Base-by-base conservation (phyloP, 2,329 filamentous ascomycete species). In the Bipolaris bicolor region DNA sequence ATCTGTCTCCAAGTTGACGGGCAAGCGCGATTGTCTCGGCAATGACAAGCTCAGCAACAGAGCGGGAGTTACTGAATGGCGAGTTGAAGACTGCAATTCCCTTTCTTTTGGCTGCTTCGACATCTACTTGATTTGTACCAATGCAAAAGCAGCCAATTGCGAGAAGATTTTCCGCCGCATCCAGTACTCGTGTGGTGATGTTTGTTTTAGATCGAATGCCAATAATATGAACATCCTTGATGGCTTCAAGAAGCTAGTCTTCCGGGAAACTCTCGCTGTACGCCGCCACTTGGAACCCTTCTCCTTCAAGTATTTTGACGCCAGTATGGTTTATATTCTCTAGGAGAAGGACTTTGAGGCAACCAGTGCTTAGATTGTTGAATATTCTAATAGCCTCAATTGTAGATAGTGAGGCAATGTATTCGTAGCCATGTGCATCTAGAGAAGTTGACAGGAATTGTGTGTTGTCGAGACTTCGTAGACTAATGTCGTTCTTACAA, bases 21-120 rank as follows among this genome's bases (percentile, higher is more conserved):
- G 95, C 95, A 51, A 99, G 88, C 37, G 84, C 82, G 71, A 99
- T 97, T 73, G 98, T 93, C 79, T 97, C 94, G 51, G 84, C 90
- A 75, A 99, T 97, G 68, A 98, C 92, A 55, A 98, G 83, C 82
- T 99, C 95, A 55, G 95, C 95, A 49, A 99, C 95, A 75, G 91
- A 96, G 76, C 95, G 90, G 7, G 94, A 98, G 81, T 99, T 99
- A 80, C 91, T 93, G 80, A 99, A 99, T 1, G 95, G 95, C 44
- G 95, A 98, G 81, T 99, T 99, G 87, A 99, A 99, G 63, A 99
- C 95, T 34, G 93, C 92, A 75, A 98, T 97, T 65, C 95, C 92
- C 73, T 90, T 87, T 66, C 85, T 84, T 45, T 92, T 92, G 26
- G 92, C 92, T 73, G 87, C 94, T 60, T 91, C 85, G 59, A 96